Percentiles rank a stretch among this genome's conserved stretches.
phyloP scores from a whole-genome alignment of 352 stramenopile genomes.

The Phytophthora idaei region DNA sequence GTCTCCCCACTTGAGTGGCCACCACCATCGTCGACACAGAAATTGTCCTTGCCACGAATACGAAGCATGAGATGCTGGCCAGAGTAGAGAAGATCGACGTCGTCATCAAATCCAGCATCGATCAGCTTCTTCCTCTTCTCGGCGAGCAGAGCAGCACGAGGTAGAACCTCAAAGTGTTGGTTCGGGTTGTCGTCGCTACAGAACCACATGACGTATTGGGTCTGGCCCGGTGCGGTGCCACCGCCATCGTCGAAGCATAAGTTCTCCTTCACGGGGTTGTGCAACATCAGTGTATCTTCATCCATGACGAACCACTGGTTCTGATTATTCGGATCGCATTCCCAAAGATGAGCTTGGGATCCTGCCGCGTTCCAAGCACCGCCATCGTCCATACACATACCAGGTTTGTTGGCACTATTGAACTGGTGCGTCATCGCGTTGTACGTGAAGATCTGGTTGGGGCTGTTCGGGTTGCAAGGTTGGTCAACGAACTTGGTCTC shows the following conservation, averaged over 20 bases:
- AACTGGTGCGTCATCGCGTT: slow-evolving; percentile 25
- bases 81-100: slow-evolving; percentile 22
- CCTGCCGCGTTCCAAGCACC: slow-evolving; percentile 16
- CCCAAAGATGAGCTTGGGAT: slow-evolving; percentile 22
- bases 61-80: slow-evolving; percentile 26
- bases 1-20: slow-evolving; percentile 24
- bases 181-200: slow-evolving; percentile 27
- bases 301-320: slow-evolving; percentile 41
- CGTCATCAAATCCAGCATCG: slow-evolving; percentile 24
- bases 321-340: slow-evolving; percentile 27
- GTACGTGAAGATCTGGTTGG: slow-evolving; percentile 44
- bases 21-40: slow-evolving; percentile 43
- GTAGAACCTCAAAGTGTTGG: slow-evolving; percentile 44
- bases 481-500: slow-evolving; percentile 26
- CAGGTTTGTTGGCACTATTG: slow-evolving; percentile 17
- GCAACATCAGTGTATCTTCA: slow-evolving; percentile 35
- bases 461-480: slow-evolving; percentile 34
- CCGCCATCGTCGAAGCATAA: slow-evolving; percentile 46
- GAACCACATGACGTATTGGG: slow-evolving; percentile 23
- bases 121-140: slow-evolving; percentile 22
- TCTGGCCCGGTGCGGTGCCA: slow-evolving; percentile 6
- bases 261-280: slow-evolving; percentile 33
- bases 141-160: slow-evolving; percentile 10
- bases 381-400: slow-evolving; percentile 28
- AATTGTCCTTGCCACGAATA: slow-evolving; percentile 27